Conservation (phyloP, 148 eudicot species). For the Persicaria tinctoria region DNA sequence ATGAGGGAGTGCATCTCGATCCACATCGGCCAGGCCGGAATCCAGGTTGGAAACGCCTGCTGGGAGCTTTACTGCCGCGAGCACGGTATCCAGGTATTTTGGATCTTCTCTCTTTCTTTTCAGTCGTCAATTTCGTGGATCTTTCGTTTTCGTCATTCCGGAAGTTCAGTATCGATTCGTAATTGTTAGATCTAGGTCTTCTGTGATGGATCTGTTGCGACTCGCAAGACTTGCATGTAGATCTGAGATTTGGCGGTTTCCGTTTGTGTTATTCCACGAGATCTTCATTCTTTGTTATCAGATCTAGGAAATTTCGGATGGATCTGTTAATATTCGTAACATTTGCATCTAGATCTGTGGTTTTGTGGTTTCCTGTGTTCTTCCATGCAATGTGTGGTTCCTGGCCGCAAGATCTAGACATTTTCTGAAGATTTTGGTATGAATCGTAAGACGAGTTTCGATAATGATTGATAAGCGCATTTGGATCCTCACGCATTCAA, state of each 20-base stretch:
- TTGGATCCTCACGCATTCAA: background rate
- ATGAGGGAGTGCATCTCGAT: constrained; percentile 8
- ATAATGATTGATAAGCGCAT: background rate
- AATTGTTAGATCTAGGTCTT: background rate
- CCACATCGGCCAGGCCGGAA: constrained; percentile 5
- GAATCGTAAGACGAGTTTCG: background rate
- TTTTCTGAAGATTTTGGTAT: background rate
- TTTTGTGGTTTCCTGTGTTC: no score
- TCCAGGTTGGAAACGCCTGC: constrained; percentile 6
- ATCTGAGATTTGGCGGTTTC: no score
- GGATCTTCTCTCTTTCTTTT: background rate
- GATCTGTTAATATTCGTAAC: background rate
- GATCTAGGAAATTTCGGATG: background rate
- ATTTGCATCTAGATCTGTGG: no score
- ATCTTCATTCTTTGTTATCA: no score
- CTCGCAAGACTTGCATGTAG: no score
- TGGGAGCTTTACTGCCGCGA: constrained; percentile 1
- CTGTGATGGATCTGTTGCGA: background rate
- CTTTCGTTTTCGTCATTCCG: background rate
- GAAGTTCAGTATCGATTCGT: background rate
- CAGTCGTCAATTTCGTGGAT: background rate
- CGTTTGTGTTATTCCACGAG: no score
- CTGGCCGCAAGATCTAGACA: background rate
- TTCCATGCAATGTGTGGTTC: no score
- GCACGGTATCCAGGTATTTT: background rate